These are phyloP conservation scores for Lagenaria siceraria DNA, from an alignment of 306 rosid genomes.

Conservation along the genomic window DNA sequence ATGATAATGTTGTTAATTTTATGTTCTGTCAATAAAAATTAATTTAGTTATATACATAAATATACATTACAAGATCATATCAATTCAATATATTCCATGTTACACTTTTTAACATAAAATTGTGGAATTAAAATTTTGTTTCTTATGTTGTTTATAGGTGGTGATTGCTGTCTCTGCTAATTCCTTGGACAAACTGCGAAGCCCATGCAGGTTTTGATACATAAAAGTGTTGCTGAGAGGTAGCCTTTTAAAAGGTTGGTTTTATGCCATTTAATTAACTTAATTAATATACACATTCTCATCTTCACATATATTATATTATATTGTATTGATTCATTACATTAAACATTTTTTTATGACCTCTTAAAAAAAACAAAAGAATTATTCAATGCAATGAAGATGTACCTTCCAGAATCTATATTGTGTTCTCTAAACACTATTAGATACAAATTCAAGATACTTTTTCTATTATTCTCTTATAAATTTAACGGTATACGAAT, in stretches of 20 bases:
- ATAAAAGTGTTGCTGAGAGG: background rate
- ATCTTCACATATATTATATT: no score
- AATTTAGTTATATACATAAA: background rate
- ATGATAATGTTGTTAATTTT: background rate
- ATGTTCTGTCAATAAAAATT: background rate
- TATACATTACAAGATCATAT: background rate
- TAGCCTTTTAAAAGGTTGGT: slow-evolving; percentile 4
- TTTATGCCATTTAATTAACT: background rate
- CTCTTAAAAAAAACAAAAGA: no score
- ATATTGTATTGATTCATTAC: background rate
- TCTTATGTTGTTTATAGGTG: slow-evolving; percentile 2
- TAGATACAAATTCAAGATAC: no score
- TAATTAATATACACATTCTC: no score
- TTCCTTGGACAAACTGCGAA: background rate
- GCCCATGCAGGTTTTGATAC: slow-evolving; percentile 2
- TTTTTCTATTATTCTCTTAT: background rate
- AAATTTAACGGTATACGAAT: no score
- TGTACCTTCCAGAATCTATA: background rate
- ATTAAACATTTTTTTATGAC: no score
- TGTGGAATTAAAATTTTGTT: background rate
- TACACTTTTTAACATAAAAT: background rate
- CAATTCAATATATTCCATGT: background rate
- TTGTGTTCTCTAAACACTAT: no score
- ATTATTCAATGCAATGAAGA: no score
- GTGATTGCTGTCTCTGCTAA: slow-evolving; percentile 5